Base-by-base conservation (phyloP, 345 rosid genomes). In the Physaria fendleri region DNA sequence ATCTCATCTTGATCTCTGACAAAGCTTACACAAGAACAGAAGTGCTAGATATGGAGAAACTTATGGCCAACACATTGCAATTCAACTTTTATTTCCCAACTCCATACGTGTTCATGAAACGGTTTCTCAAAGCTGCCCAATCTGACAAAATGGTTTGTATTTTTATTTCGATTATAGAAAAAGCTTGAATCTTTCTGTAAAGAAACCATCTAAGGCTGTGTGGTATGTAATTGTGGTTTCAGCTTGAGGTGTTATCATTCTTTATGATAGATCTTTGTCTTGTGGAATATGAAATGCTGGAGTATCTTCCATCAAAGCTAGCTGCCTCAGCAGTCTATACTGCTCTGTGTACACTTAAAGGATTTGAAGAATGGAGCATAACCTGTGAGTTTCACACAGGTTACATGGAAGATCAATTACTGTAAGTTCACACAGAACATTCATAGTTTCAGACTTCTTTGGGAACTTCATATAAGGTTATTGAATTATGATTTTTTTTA, bases 1-100 rank as follows among this genome's bases (percentile, higher is more conserved):
- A 93, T 77, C 95, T 93, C 52, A 87, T 89, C 74, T 67, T 89
- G 65, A 93, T 93, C 66, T 85, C 95, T 52, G 99, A 93, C 71
- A 85, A 69, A 70, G 99, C 99, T 18, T 89, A 93, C 71, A 78
- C 68, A 65, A 79, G 94, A 74, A 79, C 77, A 73, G 96, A 93
- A 85, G 86, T 93, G 30, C 79, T 93, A 18, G 95, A 87, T 30
- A 93, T 88, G 98, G 96, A 92, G 81, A 85, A 85, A 72, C 40
- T 84, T 48, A 85, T 92, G 81, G 76, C 84, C 17, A 86, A 77
- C 30, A 69, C 85, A 13, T 48, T 88, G 60, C 85, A 85, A 49
- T 92, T 86, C 58, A 88, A 86, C 45, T 60, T 92, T 42, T 92
- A 87, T 27, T 55, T 83, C 34, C 94, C 97, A 28, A 88, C 98